A percentile compares a stretch with the other conserved stretches of the same genome.
Evolutionary conservation across 2,329 filamentous ascomycete species (phyloP).

Genomic region (Myriosclerotinia duriaeana): DNA sequence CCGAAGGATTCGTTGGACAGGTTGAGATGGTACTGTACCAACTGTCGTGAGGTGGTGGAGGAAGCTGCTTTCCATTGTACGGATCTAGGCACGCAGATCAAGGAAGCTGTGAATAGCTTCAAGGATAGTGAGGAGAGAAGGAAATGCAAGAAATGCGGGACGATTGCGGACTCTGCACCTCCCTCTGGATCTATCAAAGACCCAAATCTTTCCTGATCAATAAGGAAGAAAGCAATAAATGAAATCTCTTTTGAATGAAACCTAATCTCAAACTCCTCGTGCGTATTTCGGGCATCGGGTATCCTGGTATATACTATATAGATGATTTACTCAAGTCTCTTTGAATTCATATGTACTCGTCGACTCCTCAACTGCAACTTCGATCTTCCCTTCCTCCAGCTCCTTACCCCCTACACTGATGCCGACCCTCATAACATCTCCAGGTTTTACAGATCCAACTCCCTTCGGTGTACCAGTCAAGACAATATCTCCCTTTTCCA

Average conservation of each 20-base stretch:
- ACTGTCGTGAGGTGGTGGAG: conserved; percentile 72
- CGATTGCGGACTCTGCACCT: conserved; percentile 70
- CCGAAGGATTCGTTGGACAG: conserved; percentile 69
- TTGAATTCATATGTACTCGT: conserved; percentile 74
- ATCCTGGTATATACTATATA: conserved; percentile 15
- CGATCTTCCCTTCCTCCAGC: conserved; percentile 78
- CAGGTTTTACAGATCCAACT: conserved; percentile 79
- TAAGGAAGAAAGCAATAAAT: conserved; percentile 1
- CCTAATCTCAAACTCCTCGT: neutral
- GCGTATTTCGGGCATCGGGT: conserved; percentile 1
- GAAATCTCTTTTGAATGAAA: conserved; percentile 3
- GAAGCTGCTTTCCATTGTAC: conserved; percentile 86
- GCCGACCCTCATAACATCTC: conserved; percentile 84
- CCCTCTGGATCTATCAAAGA: conserved; percentile 58
- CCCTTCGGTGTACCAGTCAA: conserved; percentile 98
- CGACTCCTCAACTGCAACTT: conserved; percentile 79
- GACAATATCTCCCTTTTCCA: conserved; percentile 88
- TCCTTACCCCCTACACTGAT: conserved; percentile 78
- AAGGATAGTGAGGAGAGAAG: conserved; percentile 66
- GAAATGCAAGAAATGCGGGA: conserved; percentile 75
- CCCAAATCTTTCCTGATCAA: conserved; percentile 50
- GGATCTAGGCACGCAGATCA: conserved; percentile 91
- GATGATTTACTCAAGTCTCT: conserved; percentile 56
- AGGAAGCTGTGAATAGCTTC: conserved; percentile 83
- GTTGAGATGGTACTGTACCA: conserved; percentile 85